phyloP scores from a whole-genome alignment of 306 rosid species.

The Pyrus bretschneideri region DNA sequence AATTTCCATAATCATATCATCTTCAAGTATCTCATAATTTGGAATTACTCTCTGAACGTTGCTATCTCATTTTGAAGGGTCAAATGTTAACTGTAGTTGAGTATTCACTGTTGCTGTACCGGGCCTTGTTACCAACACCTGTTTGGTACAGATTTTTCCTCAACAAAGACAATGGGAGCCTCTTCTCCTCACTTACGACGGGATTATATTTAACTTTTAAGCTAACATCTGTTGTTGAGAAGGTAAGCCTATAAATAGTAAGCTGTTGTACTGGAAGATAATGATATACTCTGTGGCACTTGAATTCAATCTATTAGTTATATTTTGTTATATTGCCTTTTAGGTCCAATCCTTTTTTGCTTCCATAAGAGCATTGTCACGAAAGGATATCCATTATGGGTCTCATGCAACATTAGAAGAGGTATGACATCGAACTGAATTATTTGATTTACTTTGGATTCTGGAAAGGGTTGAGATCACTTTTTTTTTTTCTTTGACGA shows the following conservation, averaged over 20 bases:
- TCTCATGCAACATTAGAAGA: conserved; percentile 75
- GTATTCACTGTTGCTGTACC: conserved; percentile 67
- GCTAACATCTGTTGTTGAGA: conserved; percentile 74
- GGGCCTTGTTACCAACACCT: conserved; percentile 74
- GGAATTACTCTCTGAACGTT: conserved; percentile 25
- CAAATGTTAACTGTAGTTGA: conserved; percentile 79
- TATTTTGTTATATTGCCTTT: conserved; percentile 11
- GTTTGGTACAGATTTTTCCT: conserved; percentile 88
- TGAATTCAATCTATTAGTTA: not conserved
- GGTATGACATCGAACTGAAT: conserved; percentile 28
- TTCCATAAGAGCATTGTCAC: conserved; percentile 59
- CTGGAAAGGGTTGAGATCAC: not conserved
- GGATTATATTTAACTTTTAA: conserved; percentile 87
- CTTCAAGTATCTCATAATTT: conserved; percentile 10
- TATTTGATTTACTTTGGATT: not conserved
- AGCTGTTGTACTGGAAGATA: not conserved
- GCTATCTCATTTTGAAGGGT: conserved; percentile 44
- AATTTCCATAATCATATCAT: conserved; percentile 2
- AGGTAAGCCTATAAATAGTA: conserved; percentile 39
- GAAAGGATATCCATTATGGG: conserved; percentile 69
- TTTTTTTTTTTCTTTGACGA: not conserved
- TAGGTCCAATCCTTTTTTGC: conserved; percentile 62
- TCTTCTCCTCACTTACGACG: conserved; percentile 82
- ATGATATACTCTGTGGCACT: conserved; percentile 6
- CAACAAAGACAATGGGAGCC: conserved; percentile 75